These are phyloP conservation scores for Botrytis tulipae DNA, from an alignment of 2,329 filamentous ascomycete species.

Conservation along the genomic window DNA sequence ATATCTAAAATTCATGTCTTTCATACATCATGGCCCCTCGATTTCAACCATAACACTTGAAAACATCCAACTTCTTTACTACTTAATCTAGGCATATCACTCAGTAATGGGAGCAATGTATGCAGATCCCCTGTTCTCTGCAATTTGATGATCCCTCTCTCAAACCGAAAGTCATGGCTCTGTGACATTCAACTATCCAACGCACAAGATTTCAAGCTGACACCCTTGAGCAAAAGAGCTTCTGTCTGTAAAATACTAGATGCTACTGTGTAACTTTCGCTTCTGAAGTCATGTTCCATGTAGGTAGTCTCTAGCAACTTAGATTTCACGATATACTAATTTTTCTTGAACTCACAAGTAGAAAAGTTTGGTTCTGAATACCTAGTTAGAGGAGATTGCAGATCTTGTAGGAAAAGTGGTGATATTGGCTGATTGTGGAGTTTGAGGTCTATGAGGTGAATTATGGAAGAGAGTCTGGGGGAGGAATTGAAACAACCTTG, in stretches of 20 bases:
- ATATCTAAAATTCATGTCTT: background rate
- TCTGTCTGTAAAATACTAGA: background rate
- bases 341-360: background rate
- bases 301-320: fast-evolving
- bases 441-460: background rate
- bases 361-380: no score
- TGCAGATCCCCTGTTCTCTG: background rate
- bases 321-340: background rate
- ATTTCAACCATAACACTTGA: background rate
- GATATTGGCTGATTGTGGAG: background rate
- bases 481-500: no score
- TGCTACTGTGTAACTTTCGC: background rate
- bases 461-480: background rate
- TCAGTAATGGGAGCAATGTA: background rate
- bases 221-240: background rate
- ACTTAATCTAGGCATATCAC: background rate
- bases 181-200: background rate
- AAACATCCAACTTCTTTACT: background rate
- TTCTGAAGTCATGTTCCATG: fast-evolving
- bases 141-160: no score
- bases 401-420: fast-evolving
- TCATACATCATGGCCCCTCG: background rate
- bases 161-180: background rate
- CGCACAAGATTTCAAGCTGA: no score
- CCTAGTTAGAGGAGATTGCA: background rate